These are phyloP conservation scores for Russula virescens DNA, from an alignment of 768 basidiomycete genomes.

Conservation along the genomic window DNA sequence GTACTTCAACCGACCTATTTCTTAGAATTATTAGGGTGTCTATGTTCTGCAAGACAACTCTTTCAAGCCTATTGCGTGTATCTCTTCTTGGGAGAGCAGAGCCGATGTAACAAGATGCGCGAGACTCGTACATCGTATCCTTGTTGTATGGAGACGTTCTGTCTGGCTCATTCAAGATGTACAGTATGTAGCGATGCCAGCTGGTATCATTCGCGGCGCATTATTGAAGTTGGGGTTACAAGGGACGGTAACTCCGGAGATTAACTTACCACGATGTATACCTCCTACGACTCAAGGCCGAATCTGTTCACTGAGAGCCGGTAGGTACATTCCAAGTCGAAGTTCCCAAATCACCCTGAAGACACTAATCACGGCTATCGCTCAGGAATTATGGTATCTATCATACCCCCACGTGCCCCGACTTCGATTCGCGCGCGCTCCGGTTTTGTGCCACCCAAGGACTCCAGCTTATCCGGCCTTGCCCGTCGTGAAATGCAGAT, in stretches of 20 bases:
- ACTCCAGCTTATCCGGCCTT: too few relatives aligned
- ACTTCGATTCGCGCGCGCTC: not conserved
- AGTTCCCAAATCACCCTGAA: conserved; percentile 54
- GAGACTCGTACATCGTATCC: conserved; percentile 48
- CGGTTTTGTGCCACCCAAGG: not conserved
- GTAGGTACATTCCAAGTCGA: conserved; percentile 82
- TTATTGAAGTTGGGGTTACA: conserved; percentile 72
- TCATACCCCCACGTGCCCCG: not conserved
- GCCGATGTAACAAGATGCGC: conserved; percentile 70
- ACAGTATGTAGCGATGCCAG: too few relatives aligned
- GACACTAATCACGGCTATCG: not conserved
- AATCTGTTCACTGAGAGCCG: not conserved
- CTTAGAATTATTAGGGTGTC: too few relatives aligned
- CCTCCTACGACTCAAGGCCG: conserved; percentile 4
- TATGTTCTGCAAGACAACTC: too few relatives aligned
- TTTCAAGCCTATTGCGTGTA: too few relatives aligned
- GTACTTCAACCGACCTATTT: too few relatives aligned
- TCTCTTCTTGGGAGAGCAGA: too few relatives aligned
- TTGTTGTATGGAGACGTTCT: not conserved
- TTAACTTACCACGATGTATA: conserved; percentile 82
- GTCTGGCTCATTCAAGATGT: not conserved
- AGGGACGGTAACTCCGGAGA: conserved; percentile 71
- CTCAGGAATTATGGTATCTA: not conserved
- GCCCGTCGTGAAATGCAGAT: too few relatives aligned
- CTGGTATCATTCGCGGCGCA: conserved; percentile 80